A percentile compares a stretch with the other conserved stretches of the same genome.
Evolutionary conservation across 179 eudicot genomes (phyloP).

Genomic region (Corrigiola litoralis): DNA sequence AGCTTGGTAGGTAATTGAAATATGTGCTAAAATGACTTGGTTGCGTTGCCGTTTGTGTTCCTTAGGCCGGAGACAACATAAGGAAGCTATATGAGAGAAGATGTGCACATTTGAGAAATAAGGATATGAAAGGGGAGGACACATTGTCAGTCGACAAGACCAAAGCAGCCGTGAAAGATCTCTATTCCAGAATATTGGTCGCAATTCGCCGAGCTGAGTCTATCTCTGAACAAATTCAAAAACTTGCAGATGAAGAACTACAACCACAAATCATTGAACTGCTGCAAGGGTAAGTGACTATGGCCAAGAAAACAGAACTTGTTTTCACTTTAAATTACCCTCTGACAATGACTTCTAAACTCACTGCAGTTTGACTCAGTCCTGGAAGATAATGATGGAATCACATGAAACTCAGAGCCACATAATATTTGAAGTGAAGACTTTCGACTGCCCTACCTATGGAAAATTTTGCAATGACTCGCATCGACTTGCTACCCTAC

Average conservation of each 20-base stretch:
- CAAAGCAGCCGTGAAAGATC: slow-evolving; percentile 75
- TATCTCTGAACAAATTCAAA: slow-evolving; percentile 72
- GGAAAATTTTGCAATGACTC: slow-evolving; percentile 75
- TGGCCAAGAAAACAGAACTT: neutral
- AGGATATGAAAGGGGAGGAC: slow-evolving; percentile 72
- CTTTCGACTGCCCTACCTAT: slow-evolving; percentile 57
- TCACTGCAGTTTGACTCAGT: slow-evolving; percentile 50
- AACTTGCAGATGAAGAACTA: slow-evolving; percentile 75
- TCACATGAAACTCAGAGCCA: slow-evolving; percentile 68
- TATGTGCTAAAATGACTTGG: neutral
- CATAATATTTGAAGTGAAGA: slow-evolving; percentile 61
- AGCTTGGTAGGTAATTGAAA: neutral
- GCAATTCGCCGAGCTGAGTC: slow-evolving; percentile 88
- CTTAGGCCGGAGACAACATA: slow-evolving; percentile 69
- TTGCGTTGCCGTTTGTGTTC: neutral
- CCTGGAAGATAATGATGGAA: slow-evolving; percentile 73
- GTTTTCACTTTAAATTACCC: neutral
- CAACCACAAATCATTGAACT: slow-evolving; percentile 84
- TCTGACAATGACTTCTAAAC: neutral
- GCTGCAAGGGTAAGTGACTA: slow-evolving; percentile 69
- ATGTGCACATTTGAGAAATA: slow-evolving; percentile 66
- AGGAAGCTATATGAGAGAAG: slow-evolving; percentile 76
- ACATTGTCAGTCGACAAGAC: slow-evolving; percentile 62
- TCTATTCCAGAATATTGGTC: slow-evolving; percentile 80
- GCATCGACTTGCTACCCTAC: slow-evolving; percentile 74